Percentiles rank a stretch among this genome's conserved stretches.
phyloP scores from a whole-genome alignment of 2,329 filamentous ascomycete species.

The Cadophora sp. region DNA sequence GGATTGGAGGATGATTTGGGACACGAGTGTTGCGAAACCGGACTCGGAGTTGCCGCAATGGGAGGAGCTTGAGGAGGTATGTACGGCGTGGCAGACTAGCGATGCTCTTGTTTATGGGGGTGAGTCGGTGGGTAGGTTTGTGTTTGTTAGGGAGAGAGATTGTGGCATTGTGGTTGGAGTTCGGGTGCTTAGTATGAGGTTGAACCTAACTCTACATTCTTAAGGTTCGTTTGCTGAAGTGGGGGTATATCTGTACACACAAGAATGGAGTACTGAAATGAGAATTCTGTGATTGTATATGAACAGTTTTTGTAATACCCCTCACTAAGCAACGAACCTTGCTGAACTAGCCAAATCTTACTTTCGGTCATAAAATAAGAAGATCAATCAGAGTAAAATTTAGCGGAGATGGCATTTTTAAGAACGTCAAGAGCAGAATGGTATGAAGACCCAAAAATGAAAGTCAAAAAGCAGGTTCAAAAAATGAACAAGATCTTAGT shows the following conservation, averaged over 20 bases:
- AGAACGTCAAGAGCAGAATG: background rate
- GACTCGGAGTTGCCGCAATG: background rate
- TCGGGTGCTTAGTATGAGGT: background rate
- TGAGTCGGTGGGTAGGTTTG: background rate
- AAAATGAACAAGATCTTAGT: background rate
- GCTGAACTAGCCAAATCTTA: too few species aligned
- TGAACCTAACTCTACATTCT: background rate
- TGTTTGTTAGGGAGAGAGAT: background rate
- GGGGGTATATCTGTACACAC: background rate
- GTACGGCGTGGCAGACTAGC: background rate
- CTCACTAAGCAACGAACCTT: too few species aligned
- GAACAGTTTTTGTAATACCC: too few species aligned
- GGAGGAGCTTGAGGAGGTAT: background rate
- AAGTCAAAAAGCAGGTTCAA: background rate
- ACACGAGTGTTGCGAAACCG: background rate
- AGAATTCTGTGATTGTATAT: too few species aligned
- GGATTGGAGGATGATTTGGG: constrained; percentile 9
- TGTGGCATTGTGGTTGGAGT: background rate
- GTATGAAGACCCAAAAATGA: background rate
- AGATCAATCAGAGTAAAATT: background rate
- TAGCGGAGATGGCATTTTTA: background rate
- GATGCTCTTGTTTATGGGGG: constrained; percentile 3
- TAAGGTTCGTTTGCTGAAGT: background rate
- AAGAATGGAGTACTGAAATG: background rate
- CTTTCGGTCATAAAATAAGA: background rate